Percentiles rank a stretch among this genome's conserved stretches.
These are phyloP conservation scores for Didymella glomerata DNA, from an alignment of 2,329 filamentous ascomycete genomes.

Conservation along the genomic window DNA sequence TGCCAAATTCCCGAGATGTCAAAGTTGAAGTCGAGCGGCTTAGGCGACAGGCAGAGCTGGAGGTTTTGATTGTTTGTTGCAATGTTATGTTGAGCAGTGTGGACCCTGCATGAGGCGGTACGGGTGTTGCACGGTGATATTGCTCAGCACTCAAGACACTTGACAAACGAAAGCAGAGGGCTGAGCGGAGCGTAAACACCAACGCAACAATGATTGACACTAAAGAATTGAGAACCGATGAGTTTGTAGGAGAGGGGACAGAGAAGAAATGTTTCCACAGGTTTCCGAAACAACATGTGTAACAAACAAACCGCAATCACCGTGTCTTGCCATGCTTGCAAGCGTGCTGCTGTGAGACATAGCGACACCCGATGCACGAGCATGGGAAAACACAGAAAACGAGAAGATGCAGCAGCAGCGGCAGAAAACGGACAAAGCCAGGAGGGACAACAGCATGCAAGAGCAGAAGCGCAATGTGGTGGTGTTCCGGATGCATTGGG, in stretches of 20 bases:
- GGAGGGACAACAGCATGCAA: not conserved
- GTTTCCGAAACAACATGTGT: conserved; percentile 35
- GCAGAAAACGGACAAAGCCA: too few relatives aligned
- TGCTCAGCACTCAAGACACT: not conserved
- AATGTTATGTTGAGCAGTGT: conserved; percentile 17
- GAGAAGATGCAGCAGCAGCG: not conserved
- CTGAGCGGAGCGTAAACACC: not conserved
- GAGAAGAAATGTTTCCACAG: conserved; percentile 16
- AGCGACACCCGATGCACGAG: conserved; percentile 28
- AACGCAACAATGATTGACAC: not conserved
- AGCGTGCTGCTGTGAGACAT: conserved; percentile 35
- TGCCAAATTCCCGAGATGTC: not conserved
- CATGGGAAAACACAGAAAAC: not conserved
- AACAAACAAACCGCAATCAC: conserved; percentile 34
- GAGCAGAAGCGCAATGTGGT: not conserved
- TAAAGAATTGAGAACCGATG: not conserved
- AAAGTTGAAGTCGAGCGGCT: not conserved
- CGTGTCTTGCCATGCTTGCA: conserved; percentile 19
- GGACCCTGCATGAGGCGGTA: conserved; percentile 11
- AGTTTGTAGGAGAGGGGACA: conserved; percentile 2
- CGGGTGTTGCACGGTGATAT: conserved; percentile 7
- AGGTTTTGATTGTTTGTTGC: conserved; percentile 6
- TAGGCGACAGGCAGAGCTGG: not conserved
- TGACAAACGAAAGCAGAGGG: conserved; percentile 1
- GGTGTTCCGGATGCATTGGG: not conserved